Percentiles rank a stretch among this genome's conserved stretches.
phyloP scores from a whole-genome alignment of 805 yeast species.

The Torulaspora quercuum region DNA sequence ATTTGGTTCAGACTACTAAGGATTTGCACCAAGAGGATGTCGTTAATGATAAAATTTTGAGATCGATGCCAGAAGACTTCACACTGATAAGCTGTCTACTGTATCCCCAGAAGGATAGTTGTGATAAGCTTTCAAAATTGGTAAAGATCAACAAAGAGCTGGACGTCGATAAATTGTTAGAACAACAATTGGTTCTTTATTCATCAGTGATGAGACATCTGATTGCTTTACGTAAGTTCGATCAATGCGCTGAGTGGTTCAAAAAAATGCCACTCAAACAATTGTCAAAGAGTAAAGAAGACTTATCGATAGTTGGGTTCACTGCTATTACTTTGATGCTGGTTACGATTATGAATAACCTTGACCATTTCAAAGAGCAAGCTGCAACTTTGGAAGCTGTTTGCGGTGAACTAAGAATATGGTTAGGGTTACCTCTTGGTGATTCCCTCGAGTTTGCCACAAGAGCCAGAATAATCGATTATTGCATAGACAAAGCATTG shows the following conservation, averaged over 20 bases:
- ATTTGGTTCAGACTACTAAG: constrained; percentile 23
- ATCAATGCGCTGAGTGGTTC: constrained; percentile 27
- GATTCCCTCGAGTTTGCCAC: constrained; percentile 27
- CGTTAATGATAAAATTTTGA: constrained; percentile 19
- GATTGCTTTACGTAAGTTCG: constrained; percentile 24
- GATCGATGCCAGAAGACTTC: constrained; percentile 17
- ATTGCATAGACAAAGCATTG: constrained; percentile 20
- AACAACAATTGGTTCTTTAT: constrained; percentile 16
- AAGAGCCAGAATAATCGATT: constrained; percentile 36
- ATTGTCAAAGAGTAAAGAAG: constrained; percentile 8
- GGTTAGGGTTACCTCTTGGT: constrained; percentile 37
- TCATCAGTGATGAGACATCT: constrained; percentile 31
- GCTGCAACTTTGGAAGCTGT: constrained; percentile 27
- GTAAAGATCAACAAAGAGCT: constrained; percentile 13
- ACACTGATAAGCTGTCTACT: constrained; percentile 27
- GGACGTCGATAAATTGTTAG: constrained; percentile 17
- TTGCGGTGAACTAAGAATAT: constrained; percentile 35
- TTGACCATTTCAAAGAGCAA: constrained; percentile 12
- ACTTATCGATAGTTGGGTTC: constrained; percentile 31
- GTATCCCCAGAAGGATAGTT: constrained; percentile 30
- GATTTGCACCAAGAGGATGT: constrained; percentile 26
- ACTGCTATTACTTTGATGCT: constrained; percentile 32
- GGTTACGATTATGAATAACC: constrained; percentile 19
- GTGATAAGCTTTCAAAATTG: constrained; percentile 23
- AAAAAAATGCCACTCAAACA: constrained; percentile 20